These are phyloP conservation scores for Talaromyces verruculosus DNA, from an alignment of 2,329 filamentous ascomycete genomes.

Conservation along the genomic window DNA sequence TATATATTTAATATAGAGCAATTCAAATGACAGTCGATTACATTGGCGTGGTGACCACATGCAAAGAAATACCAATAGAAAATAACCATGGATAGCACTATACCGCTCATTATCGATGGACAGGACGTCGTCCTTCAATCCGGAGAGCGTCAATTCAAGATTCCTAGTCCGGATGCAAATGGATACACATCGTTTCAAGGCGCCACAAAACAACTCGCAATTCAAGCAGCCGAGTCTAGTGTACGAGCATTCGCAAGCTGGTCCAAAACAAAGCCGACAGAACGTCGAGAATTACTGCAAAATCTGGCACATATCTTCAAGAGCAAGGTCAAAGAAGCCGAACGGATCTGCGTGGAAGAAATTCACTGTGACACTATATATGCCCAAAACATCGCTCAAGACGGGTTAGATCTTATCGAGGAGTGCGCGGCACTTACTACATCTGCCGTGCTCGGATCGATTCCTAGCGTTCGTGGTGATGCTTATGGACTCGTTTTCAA, in stretches of 20 bases:
- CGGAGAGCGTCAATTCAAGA: background rate
- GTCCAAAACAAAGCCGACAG: background rate
- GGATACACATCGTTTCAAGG: background rate
- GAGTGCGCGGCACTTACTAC: constrained; percentile 41
- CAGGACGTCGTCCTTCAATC: background rate
- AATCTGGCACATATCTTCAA: background rate
- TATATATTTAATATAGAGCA: background rate
- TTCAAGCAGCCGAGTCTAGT: background rate
- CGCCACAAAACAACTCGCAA: background rate
- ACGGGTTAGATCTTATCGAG: constrained; percentile 18
- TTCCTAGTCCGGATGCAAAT: background rate
- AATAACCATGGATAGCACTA: background rate
- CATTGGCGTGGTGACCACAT: no score
- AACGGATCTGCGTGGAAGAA: background rate
- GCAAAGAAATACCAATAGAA: background rate
- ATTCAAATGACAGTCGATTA: background rate
- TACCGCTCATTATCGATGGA: background rate
- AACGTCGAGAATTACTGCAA: background rate
- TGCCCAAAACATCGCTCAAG: background rate
- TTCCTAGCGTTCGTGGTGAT: constrained; percentile 45
- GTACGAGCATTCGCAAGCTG: background rate
- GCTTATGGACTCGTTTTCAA: constrained; percentile 60
- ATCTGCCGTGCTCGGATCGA: constrained; percentile 51
- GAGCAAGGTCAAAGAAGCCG: background rate
- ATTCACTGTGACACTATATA: background rate